Base-by-base conservation (phyloP, 129 eudicot genomes). In the Deinandra increscens region DNA sequence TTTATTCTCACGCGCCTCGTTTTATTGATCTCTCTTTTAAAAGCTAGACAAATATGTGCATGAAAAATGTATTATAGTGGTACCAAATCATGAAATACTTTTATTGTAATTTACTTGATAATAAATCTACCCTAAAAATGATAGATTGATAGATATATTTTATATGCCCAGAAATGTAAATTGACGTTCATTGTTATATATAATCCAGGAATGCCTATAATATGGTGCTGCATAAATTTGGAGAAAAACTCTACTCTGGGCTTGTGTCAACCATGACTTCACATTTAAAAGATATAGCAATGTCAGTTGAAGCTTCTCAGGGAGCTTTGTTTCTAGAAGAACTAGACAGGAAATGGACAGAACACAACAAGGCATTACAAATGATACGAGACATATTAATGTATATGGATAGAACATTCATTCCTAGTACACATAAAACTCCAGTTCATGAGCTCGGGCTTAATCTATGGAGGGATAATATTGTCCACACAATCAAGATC, bases 301-400 rank as follows among this genome's bases (percentile, higher is more conserved):
- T 60, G n/a, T 80, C 78, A 44, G 69, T 84, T n/a, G 88, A 74
- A 50, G 80, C 81, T 7, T 68, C 85, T 13, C 85, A 84, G 62
- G 85, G 85, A 68, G 66, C 72, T 10, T 77, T 75, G 9, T 84
- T 84, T 70, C 68, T 84, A 34, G 88, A 80, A 81, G 88, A 80
- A 56, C 75, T 84, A 18, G 74, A 84, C 81, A 60, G 81, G 37
- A 84, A 84, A 84, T 84, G 88, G 88, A 36, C 74, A 12, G 88
- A 84, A 19, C 88, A 84, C 68, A 84, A 77, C 85, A 84, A 84
- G 49, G 88, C 88, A 26, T 62, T 84, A 44, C 88, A 84, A 79
- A 84, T 81, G 88, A 84, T 84, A 20, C 4, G 88, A 6, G 54
- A 48, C 22, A 48, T 48, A 48, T 48, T 48, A 15, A 48, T 48